These are phyloP conservation scores for Aspergillus haitiensis DNA, from an alignment of 495 filamentous ascomycete species.

Conservation along the genomic window DNA sequence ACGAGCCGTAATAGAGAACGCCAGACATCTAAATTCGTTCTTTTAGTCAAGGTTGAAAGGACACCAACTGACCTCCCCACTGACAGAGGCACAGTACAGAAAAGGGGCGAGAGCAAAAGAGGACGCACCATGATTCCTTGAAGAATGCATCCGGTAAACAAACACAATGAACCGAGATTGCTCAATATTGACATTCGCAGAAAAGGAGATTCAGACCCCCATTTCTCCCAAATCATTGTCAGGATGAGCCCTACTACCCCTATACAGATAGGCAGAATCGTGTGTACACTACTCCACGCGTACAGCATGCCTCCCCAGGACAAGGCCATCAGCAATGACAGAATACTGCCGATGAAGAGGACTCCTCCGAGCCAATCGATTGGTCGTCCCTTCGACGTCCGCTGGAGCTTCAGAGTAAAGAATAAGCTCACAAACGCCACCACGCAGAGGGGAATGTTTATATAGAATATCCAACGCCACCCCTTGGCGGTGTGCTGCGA, in stretches of 20 bases:
- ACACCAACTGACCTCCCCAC: too few relatives aligned
- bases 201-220: neutral
- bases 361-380: neutral
- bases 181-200: neutral
- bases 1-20: neutral
- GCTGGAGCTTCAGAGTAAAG: neutral
- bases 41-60: neutral
- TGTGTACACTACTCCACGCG: neutral
- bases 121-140: neutral
- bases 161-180: neutral
- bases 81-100: neutral
- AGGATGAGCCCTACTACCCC: neutral
- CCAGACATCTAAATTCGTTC: neutral
- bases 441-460: neutral
- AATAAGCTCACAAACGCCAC: neutral
- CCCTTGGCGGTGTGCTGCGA: neutral
- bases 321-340: neutral
- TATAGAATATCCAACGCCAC: slow-evolving; percentile 2
- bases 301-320: slow-evolving; percentile 2
- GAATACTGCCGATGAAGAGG: slow-evolving; percentile 1
- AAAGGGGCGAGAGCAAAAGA: neutral
- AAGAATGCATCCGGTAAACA: neutral
- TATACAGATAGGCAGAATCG: neutral
- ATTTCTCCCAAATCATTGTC: neutral
- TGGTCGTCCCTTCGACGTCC: neutral